phyloP scores from a whole-genome alignment of 2,329 filamentous ascomycete species.

The Penicillium palitans region DNA sequence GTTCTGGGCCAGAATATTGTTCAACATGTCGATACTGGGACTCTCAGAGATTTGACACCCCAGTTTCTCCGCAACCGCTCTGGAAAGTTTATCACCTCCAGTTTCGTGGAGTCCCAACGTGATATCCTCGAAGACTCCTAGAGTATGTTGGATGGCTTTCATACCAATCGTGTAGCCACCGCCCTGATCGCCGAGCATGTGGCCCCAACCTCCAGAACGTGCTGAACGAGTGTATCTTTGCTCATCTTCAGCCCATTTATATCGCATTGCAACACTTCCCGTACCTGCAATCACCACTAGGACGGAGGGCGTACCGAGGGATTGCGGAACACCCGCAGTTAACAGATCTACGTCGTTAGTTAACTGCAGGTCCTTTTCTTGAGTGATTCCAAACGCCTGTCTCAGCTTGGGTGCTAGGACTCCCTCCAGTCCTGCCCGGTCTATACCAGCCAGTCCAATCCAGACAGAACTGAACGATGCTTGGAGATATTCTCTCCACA shows the following conservation, averaged over 20 bases:
- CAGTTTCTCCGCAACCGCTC: slow-evolving; percentile 17
- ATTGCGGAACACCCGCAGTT: slow-evolving; percentile 25
- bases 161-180: slow-evolving; percentile 45
- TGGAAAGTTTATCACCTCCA: slow-evolving; percentile 10
- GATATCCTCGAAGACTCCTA: slow-evolving; percentile 34
- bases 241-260: slow-evolving; percentile 19
- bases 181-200: slow-evolving; percentile 48
- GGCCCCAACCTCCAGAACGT: slow-evolving; percentile 49
- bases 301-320: slow-evolving; percentile 19
- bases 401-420: slow-evolving; percentile 31
- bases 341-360: slow-evolving; percentile 47
- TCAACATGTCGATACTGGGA: slow-evolving; percentile 19
- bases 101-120: slow-evolving; percentile 14
- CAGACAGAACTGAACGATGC: slow-evolving; percentile 36
- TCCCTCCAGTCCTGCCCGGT: slow-evolving; percentile 34
- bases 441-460: slow-evolving; percentile 46
- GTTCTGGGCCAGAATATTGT: slow-evolving; percentile 16
- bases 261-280: slow-evolving; percentile 47
- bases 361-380: slow-evolving; percentile 28
- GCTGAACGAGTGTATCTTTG: slow-evolving; percentile 29
- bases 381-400: slow-evolving; percentile 29
- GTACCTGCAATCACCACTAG: slow-evolving; percentile 48
- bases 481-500: slow-evolving; percentile 8
- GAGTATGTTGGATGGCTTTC: slow-evolving; percentile 35
- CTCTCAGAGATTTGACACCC: not conserved